Evolutionary conservation across 495 filamentous ascomycete genomes (phyloP).

Genomic region (Lepidopterella palustris): DNA sequence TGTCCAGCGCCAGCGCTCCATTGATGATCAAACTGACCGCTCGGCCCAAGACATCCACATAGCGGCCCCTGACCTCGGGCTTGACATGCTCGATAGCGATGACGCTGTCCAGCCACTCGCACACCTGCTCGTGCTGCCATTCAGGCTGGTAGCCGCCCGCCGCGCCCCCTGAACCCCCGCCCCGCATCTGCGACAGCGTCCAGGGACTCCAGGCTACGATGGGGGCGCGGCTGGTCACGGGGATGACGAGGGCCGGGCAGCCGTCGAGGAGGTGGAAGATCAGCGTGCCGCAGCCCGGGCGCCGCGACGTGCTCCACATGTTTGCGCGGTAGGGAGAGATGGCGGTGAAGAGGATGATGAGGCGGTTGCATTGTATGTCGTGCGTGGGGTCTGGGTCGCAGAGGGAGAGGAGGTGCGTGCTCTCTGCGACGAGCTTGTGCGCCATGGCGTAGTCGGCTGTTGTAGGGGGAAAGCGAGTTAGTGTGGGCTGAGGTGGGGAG

Average conservation of each 20-base stretch:
- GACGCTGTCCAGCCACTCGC: conserved; percentile 31
- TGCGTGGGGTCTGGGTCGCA: conserved; percentile 35
- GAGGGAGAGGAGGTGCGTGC: conserved; percentile 26
- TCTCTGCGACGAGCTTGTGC: conserved; percentile 38
- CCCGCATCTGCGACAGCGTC: conserved; percentile 32
- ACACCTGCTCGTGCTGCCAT: conserved; percentile 36
- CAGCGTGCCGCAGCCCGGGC: conserved; percentile 39
- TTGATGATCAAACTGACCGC: conserved; percentile 31
- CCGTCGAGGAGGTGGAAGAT: conserved; percentile 39
- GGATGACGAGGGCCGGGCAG: conserved; percentile 37
- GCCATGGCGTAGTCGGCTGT: conserved; percentile 36
- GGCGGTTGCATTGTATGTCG: conserved; percentile 36
- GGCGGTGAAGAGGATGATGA: conserved; percentile 36
- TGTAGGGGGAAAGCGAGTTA: not conserved
- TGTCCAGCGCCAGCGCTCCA: conserved; percentile 29
- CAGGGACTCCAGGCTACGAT: conserved; percentile 37
- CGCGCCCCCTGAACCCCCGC: not conserved
- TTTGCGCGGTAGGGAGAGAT: conserved; percentile 36
- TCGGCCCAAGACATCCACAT: conserved; percentile 29
- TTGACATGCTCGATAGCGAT: conserved; percentile 21
- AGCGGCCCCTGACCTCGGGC: conserved; percentile 17
- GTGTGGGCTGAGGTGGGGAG: not conserved
- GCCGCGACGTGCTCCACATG: conserved; percentile 41
- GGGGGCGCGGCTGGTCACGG: conserved; percentile 31
- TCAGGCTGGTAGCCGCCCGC: conserved; percentile 23